A percentile compares a stretch with the other conserved stretches of the same genome.
phyloP scores from a whole-genome alignment of 768 basidiomycete species.

The Mycena filopes region DNA sequence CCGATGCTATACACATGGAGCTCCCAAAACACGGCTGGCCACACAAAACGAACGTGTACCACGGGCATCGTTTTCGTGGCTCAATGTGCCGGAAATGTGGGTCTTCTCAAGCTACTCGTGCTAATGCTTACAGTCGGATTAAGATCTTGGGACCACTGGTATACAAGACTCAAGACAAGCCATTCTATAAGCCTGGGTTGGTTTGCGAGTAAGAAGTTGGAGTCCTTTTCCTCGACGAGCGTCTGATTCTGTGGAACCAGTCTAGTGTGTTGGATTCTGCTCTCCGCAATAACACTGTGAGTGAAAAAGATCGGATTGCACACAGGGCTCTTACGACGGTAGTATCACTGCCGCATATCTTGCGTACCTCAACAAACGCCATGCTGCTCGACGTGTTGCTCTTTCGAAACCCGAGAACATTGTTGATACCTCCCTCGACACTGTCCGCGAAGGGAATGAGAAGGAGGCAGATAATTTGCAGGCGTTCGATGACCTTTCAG shows the following conservation, averaged over 20 bases:
- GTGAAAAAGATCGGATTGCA: constrained; percentile 12
- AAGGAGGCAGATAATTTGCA: constrained; percentile 40
- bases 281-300: constrained; percentile 47
- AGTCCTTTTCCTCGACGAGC: background rate
- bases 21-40: constrained; percentile 53
- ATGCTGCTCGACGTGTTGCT: constrained; percentile 44
- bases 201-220: constrained; percentile 45
- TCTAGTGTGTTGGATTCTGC: constrained; percentile 52
- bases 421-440: constrained; percentile 53
- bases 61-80: constrained; percentile 58
- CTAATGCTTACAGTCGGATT: background rate
- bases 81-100: constrained; percentile 56
- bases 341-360: constrained; percentile 52
- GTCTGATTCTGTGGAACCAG: constrained; percentile 30
- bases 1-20: constrained; percentile 56
- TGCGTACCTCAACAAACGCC: constrained; percentile 48
- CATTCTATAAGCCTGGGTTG: constrained; percentile 52
- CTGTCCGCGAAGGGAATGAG: constrained; percentile 24
- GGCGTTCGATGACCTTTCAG: constrained; percentile 53
- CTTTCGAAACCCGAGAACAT: constrained; percentile 47
- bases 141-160: constrained; percentile 51
- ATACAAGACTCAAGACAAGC: constrained; percentile 49
- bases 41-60: constrained; percentile 54
- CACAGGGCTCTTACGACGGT: background rate
- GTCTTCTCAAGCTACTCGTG: constrained; percentile 3